A percentile compares a stretch with the other conserved stretches of the same genome.
These are phyloP conservation scores for Petrea volubilis DNA, from an alignment of 257 asterid genomes.

Conservation along the genomic window DNA sequence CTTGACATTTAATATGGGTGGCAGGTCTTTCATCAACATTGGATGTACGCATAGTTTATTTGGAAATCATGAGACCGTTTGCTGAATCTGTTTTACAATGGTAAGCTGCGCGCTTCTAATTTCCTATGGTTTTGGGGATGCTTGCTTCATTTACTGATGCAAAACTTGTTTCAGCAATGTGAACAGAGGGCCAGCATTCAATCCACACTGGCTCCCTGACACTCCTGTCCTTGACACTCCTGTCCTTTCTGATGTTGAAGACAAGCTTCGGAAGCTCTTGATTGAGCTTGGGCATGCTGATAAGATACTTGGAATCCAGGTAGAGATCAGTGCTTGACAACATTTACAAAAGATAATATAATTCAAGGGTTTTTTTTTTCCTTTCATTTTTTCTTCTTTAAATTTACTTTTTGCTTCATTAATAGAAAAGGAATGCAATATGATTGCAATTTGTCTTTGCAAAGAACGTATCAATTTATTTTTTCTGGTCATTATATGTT, in stretches of 20 bases:
- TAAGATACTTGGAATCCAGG: conserved; percentile 98
- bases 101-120: conserved; percentile 44
- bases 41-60: conserved; percentile 77
- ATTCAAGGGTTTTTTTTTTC: background rate
- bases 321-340: conserved; percentile 22
- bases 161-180: conserved; percentile 63
- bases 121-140: conserved; percentile 9
- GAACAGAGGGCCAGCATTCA: conserved; percentile 65
- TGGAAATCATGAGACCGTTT: conserved; percentile 95
- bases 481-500: background rate
- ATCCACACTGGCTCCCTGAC: conserved; percentile 72
- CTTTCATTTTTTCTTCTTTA: too few species aligned
- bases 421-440: background rate
- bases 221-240: conserved; percentile 80
- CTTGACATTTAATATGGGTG: conserved; percentile 29
- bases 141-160: conserved; percentile 32
- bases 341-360: conserved; percentile 7
- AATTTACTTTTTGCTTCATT: background rate
- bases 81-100: conserved; percentile 89
- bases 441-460: background rate
- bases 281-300: conserved; percentile 82
- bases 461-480: background rate
- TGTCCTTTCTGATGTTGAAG: conserved; percentile 75
- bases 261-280: conserved; percentile 78
- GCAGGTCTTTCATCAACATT: conserved; percentile 92